Evolutionary conservation across 1,139 yeast species (phyloP).

Genomic region (Blastobotrys persicus): DNA sequence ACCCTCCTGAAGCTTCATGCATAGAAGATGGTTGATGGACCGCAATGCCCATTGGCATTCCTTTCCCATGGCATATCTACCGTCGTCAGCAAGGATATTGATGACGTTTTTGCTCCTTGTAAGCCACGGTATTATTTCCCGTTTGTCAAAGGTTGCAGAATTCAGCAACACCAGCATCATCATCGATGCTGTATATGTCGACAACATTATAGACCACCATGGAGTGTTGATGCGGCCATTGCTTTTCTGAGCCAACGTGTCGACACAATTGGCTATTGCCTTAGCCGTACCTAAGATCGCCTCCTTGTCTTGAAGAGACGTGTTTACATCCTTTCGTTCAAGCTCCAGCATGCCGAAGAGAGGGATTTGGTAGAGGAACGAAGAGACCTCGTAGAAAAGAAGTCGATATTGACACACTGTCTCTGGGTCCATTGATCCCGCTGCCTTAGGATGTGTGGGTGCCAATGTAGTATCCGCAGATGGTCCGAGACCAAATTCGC

Average conservation of each 20-base stretch:
- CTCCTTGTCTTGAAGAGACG: slow-evolving; percentile 18
- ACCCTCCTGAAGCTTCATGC: slow-evolving; percentile 48
- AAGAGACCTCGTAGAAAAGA: slow-evolving; percentile 24
- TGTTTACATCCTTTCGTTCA: slow-evolving; percentile 16
- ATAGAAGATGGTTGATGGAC: slow-evolving; percentile 52
- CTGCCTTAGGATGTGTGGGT: slow-evolving; percentile 6
- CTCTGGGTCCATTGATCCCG: slow-evolving; percentile 16
- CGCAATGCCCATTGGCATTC: slow-evolving; percentile 66
- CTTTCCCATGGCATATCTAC: slow-evolving; percentile 55
- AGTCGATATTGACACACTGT: slow-evolving; percentile 23
- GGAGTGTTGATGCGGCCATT: slow-evolving; percentile 40
- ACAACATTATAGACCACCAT: slow-evolving; percentile 53
- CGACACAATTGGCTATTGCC: slow-evolving; percentile 34
- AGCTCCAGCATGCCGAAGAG: slow-evolving; percentile 22
- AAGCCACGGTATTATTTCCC: slow-evolving; percentile 27
- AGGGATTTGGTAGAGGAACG: slow-evolving; percentile 22
- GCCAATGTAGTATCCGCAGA: neutral
- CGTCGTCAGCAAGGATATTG: slow-evolving; percentile 42
- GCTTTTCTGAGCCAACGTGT: slow-evolving; percentile 33
- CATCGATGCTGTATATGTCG: slow-evolving; percentile 50
- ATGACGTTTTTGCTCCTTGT: slow-evolving; percentile 31
- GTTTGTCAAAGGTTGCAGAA: slow-evolving; percentile 35
- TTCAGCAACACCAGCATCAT: slow-evolving; percentile 48
- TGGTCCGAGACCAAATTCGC: slow-evolving; percentile 14
- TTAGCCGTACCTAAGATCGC: slow-evolving; percentile 22